Percentiles rank a stretch among this genome's conserved stretches.
Evolutionary conservation across 768 basidiomycete species (phyloP).

Genomic region (Amanita exitialis): DNA sequence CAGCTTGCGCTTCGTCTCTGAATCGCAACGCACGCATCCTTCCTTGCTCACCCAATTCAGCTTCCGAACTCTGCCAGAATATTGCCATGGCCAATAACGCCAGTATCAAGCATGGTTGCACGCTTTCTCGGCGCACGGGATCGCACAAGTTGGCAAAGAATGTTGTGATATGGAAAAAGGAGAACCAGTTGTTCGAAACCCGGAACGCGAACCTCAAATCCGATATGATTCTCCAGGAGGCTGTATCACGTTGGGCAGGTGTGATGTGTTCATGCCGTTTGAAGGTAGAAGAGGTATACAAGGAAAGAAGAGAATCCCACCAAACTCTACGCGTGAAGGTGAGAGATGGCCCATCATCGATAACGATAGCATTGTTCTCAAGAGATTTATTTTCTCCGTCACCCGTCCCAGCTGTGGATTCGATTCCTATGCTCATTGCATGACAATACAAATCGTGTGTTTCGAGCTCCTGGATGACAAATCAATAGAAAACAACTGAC

Average conservation of each 20-base stretch:
- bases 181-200: slow-evolving; percentile 60
- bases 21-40: slow-evolving; percentile 49
- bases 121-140: slow-evolving; percentile 35
- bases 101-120: slow-evolving; percentile 62
- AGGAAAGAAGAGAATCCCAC: slow-evolving; percentile 63
- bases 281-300: slow-evolving; percentile 36
- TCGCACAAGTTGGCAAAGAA: slow-evolving; percentile 56
- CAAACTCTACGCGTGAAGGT: slow-evolving; percentile 63
- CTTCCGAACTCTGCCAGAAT: slow-evolving; percentile 62
- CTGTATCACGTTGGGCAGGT: slow-evolving; percentile 32
- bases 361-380: slow-evolving; percentile 15
- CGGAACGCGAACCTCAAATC: slow-evolving; percentile 61
- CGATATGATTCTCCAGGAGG: slow-evolving; percentile 32
- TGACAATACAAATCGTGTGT: not conserved
- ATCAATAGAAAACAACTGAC: no score
- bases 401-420: slow-evolving; percentile 20
- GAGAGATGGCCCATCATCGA: slow-evolving; percentile 48
- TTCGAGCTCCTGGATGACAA: not conserved
- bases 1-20: slow-evolving; percentile 57
- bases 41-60: slow-evolving; percentile 37
- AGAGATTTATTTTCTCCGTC: slow-evolving; percentile 17
- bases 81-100: slow-evolving; percentile 56
- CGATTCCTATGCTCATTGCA: slow-evolving; percentile 9
- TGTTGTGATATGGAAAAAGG: slow-evolving; percentile 61
- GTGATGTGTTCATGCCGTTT: slow-evolving; percentile 23